A percentile compares a stretch with the other conserved stretches of the same genome.
These are phyloP conservation scores for Puccinia horiana DNA, from an alignment of 1,284 basidiomycete species.

Conservation along the genomic window DNA sequence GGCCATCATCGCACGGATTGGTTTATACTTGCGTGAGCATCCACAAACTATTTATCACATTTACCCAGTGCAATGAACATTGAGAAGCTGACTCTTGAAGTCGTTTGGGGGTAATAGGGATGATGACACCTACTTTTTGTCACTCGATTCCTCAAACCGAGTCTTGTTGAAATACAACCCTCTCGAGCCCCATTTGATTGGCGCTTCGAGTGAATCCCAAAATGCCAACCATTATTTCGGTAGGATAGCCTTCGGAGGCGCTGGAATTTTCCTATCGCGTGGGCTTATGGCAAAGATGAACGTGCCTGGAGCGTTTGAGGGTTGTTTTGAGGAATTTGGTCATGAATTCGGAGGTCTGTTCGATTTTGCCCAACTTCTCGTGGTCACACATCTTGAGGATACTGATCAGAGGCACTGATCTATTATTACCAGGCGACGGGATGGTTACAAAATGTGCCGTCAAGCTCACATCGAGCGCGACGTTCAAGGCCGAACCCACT, in stretches of 20 bases:
- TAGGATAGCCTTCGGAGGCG: slow-evolving; percentile 53
- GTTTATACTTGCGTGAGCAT: slow-evolving; percentile 53
- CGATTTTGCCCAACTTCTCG: not conserved
- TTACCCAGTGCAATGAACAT: not conserved
- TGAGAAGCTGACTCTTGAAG: not conserved
- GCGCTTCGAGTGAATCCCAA: slow-evolving; percentile 52
- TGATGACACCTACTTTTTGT: slow-evolving; percentile 55
- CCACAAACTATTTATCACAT: not conserved
- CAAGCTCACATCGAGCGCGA: slow-evolving; percentile 49
- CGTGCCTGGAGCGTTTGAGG: slow-evolving; percentile 51
- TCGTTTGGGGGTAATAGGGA: slow-evolving; percentile 48
- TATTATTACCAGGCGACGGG: slow-evolving; percentile 51
- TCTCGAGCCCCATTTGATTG: slow-evolving; percentile 50
- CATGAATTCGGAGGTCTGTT: slow-evolving; percentile 29
- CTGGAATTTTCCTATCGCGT: slow-evolving; percentile 53
- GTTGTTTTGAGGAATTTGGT: slow-evolving; percentile 13
- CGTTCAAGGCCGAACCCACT: slow-evolving; percentile 51
- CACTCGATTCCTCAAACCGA: slow-evolving; percentile 51
- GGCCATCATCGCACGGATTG: slow-evolving; percentile 52
- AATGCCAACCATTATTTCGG: slow-evolving; percentile 50
- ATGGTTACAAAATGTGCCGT: slow-evolving; percentile 54
- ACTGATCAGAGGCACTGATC: slow-evolving; percentile 31
- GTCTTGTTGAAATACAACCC: slow-evolving; percentile 50
- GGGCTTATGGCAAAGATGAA: slow-evolving; percentile 52
- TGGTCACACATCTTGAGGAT: slow-evolving; percentile 43